Evolutionary conservation across 2,329 filamentous ascomycete genomes (phyloP).

Genomic region (Aspergillus hiratsukae): DNA sequence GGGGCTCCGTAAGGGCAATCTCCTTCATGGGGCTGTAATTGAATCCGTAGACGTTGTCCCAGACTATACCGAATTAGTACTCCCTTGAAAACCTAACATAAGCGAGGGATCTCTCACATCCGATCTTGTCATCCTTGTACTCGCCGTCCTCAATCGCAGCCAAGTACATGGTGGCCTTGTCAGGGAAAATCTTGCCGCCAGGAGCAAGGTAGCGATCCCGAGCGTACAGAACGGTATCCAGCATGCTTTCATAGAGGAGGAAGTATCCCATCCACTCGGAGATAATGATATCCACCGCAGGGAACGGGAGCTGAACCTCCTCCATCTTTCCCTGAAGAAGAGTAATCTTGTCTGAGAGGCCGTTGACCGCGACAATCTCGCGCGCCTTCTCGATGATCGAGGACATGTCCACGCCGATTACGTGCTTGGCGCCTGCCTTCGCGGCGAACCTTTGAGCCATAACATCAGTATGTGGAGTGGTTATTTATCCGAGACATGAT

Average conservation of each 20-base stretch:
- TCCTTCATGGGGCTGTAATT: conserved; percentile 92
- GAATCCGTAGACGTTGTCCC: conserved; percentile 99
- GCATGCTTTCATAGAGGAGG: conserved; percentile 96
- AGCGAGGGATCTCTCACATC: conserved; percentile 64
- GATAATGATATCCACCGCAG: conserved; percentile 98
- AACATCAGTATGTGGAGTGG: conserved; percentile 13
- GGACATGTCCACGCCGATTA: conserved; percentile 99
- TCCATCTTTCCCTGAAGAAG: conserved; percentile 99
- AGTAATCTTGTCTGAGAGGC: conserved; percentile 92
- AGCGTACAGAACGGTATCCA: conserved; percentile 96
- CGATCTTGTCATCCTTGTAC: conserved; percentile 99
- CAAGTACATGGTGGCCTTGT: conserved; percentile 96
- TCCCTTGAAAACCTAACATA: background rate
- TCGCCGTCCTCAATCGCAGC: conserved; percentile 98
- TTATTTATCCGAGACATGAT: background rate
- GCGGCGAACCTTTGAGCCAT: conserved; percentile 74
- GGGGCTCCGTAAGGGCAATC: conserved; percentile 88
- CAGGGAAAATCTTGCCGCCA: conserved; percentile 92
- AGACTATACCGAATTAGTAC: conserved; percentile 60
- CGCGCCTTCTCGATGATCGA: conserved; percentile 98
- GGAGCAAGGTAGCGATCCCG: conserved; percentile 84
- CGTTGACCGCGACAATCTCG: conserved; percentile 90
- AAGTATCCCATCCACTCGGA: conserved; percentile 99
- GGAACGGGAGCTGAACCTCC: conserved; percentile 87
- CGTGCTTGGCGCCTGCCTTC: conserved; percentile 93